Base-by-base conservation (phyloP, 495 filamentous ascomycete genomes). In the Immersiella caudata region DNA sequence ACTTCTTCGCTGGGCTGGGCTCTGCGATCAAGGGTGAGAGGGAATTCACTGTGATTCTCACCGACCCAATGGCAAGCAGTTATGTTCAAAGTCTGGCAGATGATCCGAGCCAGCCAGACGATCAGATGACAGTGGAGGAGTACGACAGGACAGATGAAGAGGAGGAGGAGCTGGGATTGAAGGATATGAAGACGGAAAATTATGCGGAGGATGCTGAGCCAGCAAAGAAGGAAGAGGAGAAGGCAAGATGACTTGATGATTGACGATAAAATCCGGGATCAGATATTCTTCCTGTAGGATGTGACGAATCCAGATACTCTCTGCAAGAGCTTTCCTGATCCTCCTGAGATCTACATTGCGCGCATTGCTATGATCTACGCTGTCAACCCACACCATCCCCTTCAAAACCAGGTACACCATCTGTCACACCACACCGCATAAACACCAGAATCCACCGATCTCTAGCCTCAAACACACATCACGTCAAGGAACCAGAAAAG, bases 101-200 rank as follows among this genome's bases (percentile, higher is more conserved):
- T 21, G 84, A 87, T 36, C 84, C 86, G 20, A 85, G 86, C 16
- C 87, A 90, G 63, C 84, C 86, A 16, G 95, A 99, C 72, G 86
- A 87, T 12, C 90, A 97, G 81, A 86, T 99, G 71, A 86, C 81
- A 21, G 84, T 86, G 3, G 93, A 93, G 76, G 93, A 97, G 40
- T 97, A 98, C 74, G 87, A 90, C 56, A 85, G 95, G 67, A 96
- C 93, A 0, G 87, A 88, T 0, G 89, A 97, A 77, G 96, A 98
- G 76, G 89, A 95, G 75, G 96, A 98, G 70, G 90, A 97, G 36
- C 81, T 99, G 22, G 95, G 95, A 0, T 79, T 98, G 69, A 86
- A 78, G 50, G 94, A 98, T 73, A 98, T 99, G 88, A 96, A 93
- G 83, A 90, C 89, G 0, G 93, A 97, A 74, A 88, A 87, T 0